Conservation (phyloP, 345 rosid genomes). For the Limnanthes douglasii region DNA sequence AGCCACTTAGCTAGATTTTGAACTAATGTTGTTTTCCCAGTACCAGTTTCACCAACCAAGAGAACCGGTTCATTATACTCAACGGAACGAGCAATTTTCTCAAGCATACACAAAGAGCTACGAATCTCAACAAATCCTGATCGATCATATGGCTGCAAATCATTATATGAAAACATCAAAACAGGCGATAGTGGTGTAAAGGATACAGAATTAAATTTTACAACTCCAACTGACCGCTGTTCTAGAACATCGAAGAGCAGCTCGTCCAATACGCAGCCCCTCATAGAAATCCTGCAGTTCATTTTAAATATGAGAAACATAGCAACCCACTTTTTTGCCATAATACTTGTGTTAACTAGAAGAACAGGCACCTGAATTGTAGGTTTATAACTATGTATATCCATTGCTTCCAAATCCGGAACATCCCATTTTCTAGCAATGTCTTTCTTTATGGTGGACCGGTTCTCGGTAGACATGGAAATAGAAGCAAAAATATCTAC, state of each 20-base stretch:
- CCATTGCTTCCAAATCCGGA: slow-evolving; percentile 24
- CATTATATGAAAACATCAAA: slow-evolving; percentile 9
- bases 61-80: slow-evolving; percentile 86
- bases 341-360: too few relatives aligned
- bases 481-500: slow-evolving; percentile 66
- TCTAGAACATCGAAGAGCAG: slow-evolving; percentile 34
- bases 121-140: slow-evolving; percentile 59
- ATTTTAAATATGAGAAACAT: slow-evolving; percentile 14
- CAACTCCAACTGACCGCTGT: slow-evolving; percentile 31
- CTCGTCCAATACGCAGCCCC: slow-evolving; percentile 59
- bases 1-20: slow-evolving; percentile 71
- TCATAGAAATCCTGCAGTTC: slow-evolving; percentile 35
- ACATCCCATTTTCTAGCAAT: slow-evolving; percentile 54
- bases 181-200: slow-evolving; percentile 10
- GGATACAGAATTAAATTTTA: slow-evolving; percentile 7
- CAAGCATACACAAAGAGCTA: slow-evolving; percentile 59
- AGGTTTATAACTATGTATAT: too few relatives aligned
- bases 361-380: slow-evolving; percentile 49
- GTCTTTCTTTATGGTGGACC: slow-evolving; percentile 32
- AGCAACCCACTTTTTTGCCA: slow-evolving; percentile 6
- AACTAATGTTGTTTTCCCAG: slow-evolving; percentile 94
- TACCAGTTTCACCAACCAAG: slow-evolving; percentile 98
- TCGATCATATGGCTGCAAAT: slow-evolving; percentile 33
- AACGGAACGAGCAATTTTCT: slow-evolving; percentile 74
- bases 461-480: slow-evolving; percentile 30